phyloP scores from a whole-genome alignment of 192 early-diverging fungal genomes.

The Fimicolochytrium jonesii region DNA sequence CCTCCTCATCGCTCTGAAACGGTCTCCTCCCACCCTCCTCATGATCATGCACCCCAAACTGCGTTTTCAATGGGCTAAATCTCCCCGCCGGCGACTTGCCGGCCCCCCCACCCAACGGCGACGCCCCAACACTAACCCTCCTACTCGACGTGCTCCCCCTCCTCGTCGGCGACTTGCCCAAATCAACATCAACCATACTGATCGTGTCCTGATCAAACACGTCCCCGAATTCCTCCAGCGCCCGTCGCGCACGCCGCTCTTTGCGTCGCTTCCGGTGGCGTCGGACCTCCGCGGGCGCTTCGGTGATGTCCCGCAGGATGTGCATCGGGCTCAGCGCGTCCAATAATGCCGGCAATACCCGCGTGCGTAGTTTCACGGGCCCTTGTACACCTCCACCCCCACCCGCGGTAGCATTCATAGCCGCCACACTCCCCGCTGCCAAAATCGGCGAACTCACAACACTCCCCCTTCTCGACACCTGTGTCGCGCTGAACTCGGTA shows the following conservation, averaged over 20 bases:
- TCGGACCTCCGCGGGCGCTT: slow-evolving; percentile 22
- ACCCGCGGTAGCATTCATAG: no score
- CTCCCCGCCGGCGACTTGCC: no score
- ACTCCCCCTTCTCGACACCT: no score
- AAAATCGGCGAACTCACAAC: not conserved
- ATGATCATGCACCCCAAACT: no score
- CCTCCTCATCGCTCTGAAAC: no score
- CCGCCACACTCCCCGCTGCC: no score
- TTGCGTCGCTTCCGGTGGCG: slow-evolving; percentile 1
- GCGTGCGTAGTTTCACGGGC: not conserved
- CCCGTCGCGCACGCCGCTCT: not conserved
- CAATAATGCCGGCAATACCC: slow-evolving; percentile 11
- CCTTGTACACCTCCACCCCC: no score
- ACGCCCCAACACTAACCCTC: no score
- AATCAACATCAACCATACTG: slow-evolving; percentile 17
- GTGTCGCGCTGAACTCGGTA: slow-evolving; percentile 14
- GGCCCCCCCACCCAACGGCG: no score
- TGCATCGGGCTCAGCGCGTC: slow-evolving; percentile 24
- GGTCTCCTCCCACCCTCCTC: no score
- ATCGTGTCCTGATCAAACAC: slow-evolving; percentile 23
- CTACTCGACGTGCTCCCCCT: not conserved
- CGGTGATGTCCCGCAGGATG: slow-evolving; percentile 26
- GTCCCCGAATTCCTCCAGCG: slow-evolving; percentile 7
- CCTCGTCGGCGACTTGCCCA: not conserved
- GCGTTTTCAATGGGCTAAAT: no score